Base-by-base conservation (phyloP, 1,284 basidiomycete genomes). In the Coniferiporia sulphurascens region DNA sequence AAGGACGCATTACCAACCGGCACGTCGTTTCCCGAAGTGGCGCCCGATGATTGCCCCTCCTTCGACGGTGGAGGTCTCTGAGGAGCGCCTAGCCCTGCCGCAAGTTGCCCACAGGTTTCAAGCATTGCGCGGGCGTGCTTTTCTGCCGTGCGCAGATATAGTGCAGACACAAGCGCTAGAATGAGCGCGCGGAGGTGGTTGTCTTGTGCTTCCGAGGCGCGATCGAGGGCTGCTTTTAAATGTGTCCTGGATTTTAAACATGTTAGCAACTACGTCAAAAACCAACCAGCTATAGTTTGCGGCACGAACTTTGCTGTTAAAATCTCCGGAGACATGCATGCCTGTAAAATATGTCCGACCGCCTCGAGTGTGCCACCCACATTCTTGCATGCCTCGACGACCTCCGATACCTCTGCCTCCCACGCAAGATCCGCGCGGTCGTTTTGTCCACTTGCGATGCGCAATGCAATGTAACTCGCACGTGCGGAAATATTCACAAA, bases 141-240 rank as follows among this genome's bases (percentile, higher is more conserved):
- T 1, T 76, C 76, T 0, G 86, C 80, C 0, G 87, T 90, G 62
- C 87, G 81, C 32, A 86, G 65, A 63, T 89, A 91, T 63, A 89
- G 84, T 17, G 83, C 79, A 1, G 86, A 78, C 12, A 85, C 78
- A 21, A 90, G 76, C 1, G 85, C 81, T 4, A 91, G 74, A 5
- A 88, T 74, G 3, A 88, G 72, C 6, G 86, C 85, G 9, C 86
- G 83, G 12, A 89, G 71, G 66, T 90, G 80, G 64, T 89, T 91
- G 63, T 90, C 88, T 35, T 80, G 81, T 2, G 84, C 76, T 0
- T 68, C 65, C 0, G 81, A 83, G 0, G 83, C 79, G 12, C 84
- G 71, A 15, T 78, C 75, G 0, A 91, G 76, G 0, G 87, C 84
- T 1, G 72, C 67, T 61, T 84, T 84, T 27, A 91, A 74, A 55